These are phyloP conservation scores for Podochytrium sp. DNA, from an alignment of 192 early-diverging fungal species.

Conservation along the genomic window DNA sequence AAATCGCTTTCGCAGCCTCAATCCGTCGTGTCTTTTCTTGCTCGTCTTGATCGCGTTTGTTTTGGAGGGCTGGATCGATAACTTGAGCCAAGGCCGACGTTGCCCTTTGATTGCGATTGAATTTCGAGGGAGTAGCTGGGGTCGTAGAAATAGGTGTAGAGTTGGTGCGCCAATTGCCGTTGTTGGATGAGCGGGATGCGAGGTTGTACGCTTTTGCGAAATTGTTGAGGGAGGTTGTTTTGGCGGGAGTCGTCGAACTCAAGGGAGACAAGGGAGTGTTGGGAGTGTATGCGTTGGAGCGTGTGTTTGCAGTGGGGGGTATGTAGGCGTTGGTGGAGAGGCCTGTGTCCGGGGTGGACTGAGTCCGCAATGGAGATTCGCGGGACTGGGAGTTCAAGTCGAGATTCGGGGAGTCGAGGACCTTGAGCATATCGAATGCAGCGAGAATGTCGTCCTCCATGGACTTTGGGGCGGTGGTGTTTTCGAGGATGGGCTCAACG, in stretches of 20 bases:
- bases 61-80: neutral
- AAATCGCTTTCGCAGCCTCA: slow-evolving; percentile 25
- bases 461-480: neutral
- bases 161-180: neutral
- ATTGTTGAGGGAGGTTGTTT: neutral
- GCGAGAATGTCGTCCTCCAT: slow-evolving; percentile 30
- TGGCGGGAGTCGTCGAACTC: neutral
- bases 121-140: slow-evolving; percentile 6
- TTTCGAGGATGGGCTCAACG: neutral
- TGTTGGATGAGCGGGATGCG: neutral
- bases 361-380: neutral
- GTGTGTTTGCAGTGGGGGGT: neutral
- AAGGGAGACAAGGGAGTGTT: neutral
- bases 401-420: neutral
- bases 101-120: slow-evolving; percentile 6
- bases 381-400: neutral
- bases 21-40: slow-evolving; percentile 14
- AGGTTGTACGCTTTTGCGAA: neutral
- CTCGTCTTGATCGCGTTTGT: neutral
- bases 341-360: neutral
- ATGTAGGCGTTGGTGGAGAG: slow-evolving; percentile 4
- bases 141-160: neutral
- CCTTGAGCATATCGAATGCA: slow-evolving; percentile 6
- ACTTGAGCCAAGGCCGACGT: neutral
- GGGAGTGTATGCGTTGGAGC: neutral